These are phyloP conservation scores for Bassia scoparia DNA, from an alignment of 148 eudicot genomes.

Conservation along the genomic window DNA sequence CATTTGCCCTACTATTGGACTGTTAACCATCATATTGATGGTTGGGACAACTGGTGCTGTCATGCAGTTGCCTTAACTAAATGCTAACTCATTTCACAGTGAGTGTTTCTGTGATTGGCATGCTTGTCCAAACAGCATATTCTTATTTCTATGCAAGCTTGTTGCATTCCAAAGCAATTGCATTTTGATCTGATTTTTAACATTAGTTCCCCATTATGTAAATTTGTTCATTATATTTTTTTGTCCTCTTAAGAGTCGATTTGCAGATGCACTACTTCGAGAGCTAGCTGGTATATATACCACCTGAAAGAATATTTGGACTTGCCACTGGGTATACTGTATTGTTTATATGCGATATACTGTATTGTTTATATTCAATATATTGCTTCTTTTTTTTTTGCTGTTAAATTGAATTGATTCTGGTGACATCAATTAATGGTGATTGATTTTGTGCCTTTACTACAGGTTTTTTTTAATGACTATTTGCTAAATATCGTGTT, in stretches of 20 bases:
- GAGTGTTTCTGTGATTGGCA: conserved; percentile 24
- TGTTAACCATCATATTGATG: conserved; percentile 18
- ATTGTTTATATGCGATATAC: neutral
- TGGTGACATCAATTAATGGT: too few relatives aligned
- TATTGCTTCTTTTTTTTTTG: too few relatives aligned
- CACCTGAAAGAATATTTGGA: conserved; percentile 79
- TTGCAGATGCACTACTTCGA: conserved; percentile 76
- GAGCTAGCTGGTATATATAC: conserved; percentile 88
- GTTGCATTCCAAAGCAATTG: conserved; percentile 4
- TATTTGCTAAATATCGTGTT: too few relatives aligned
- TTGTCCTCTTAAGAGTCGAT: conserved; percentile 52
- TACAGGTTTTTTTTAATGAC: too few relatives aligned
- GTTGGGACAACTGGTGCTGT: conserved; percentile 16
- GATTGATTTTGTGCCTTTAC: too few relatives aligned
- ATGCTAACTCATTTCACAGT: conserved; percentile 15
- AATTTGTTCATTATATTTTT: too few relatives aligned
- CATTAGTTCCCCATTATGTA: too few relatives aligned
- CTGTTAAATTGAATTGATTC: too few relatives aligned
- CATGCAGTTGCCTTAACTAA: conserved; percentile 31
- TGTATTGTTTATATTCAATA: too few relatives aligned
- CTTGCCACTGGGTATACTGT: conserved; percentile 68
- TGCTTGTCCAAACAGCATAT: conserved; percentile 10
- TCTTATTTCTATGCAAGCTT: conserved; percentile 4
- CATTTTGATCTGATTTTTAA: conserved; percentile 14
- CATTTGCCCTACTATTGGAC: conserved; percentile 7